phyloP scores from a whole-genome alignment of 31 red algal species.

The Porphyra umbilicalis region DNA sequence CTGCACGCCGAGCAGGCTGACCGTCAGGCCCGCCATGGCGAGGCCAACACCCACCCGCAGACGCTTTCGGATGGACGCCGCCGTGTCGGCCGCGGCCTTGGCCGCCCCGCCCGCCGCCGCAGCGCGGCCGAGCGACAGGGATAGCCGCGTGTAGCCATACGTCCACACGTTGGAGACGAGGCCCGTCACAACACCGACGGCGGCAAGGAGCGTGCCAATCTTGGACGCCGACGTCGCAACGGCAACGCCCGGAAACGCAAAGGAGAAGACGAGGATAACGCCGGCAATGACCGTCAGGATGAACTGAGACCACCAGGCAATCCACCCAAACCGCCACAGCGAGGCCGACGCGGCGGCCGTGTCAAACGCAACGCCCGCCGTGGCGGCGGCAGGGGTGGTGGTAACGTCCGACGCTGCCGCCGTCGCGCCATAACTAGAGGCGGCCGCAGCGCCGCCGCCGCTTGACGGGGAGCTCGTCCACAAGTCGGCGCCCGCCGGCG shows the following conservation, averaged over 20 bases:
- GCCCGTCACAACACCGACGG: constrained; percentile 28
- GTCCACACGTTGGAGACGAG: constrained; percentile 73
- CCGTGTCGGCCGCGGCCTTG: constrained; percentile 5
- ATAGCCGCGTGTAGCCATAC: constrained; percentile 60
- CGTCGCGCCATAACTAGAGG: background rate
- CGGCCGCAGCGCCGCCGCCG: background rate
- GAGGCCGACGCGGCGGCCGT: constrained; percentile 9
- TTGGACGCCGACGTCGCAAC: constrained; percentile 35
- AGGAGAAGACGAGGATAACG: constrained; percentile 72
- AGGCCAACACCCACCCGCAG: constrained; percentile 41
- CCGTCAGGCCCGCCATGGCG: constrained; percentile 37
- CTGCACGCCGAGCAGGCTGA: constrained; percentile 45
- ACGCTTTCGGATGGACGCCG: constrained; percentile 11
- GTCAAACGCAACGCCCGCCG: background rate
- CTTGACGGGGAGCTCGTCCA: background rate
- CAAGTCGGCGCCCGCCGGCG: background rate
- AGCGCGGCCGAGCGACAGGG: constrained; percentile 35
- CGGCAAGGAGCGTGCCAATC: constrained; percentile 33
- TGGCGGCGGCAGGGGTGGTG: background rate
- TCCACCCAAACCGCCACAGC: constrained; percentile 72
- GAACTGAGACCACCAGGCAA: constrained; percentile 72
- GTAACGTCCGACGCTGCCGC: background rate
- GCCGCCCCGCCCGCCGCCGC: background rate
- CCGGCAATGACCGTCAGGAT: constrained; percentile 56
- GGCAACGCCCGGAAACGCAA: constrained; percentile 54